Base-by-base conservation (phyloP, 768 basidiomycete genomes). In the Boletellus emodensis region DNA sequence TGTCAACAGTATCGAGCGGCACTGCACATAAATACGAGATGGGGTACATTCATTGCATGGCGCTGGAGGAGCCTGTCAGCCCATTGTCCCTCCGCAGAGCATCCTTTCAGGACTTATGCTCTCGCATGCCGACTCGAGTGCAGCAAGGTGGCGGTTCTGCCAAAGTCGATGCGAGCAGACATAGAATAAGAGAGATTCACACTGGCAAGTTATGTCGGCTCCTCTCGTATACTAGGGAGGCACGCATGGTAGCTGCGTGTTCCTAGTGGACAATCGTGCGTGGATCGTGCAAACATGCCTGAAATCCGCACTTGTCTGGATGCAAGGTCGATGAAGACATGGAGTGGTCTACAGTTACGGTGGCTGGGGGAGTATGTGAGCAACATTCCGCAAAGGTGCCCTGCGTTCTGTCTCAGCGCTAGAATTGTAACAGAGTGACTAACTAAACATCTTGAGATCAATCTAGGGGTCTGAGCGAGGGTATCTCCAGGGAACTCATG, bases 11-110 rank as follows among this genome's bases (percentile, higher is more conserved):
- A 20, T 20, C 20, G 20, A 20, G 28, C 6, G 28, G 9, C 6
- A 28, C 47, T 61, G 12, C 52, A 56, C 6, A 58, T 45, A 63
- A 61, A 37, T 57, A 63, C 10, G 54, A 57, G 9, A 63, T 60
- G 61, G 38, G 44, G 9, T 40, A 39, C 3, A 12, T 26, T 15
- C 50, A 32, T 13, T 14, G 14, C 14, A 14, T 32, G n/a, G 46
- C 39, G 14, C 47, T 61, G 26, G 4, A 15, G 20, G 46, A 39
- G 6, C 52, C 60, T 9, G n/a, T 28, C 17, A 20, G 41, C 1
- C 45, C 46, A 3, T 30, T 26, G 0, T 1, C 59, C 5, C 57
- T 60, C 22, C 13, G 9, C 3, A 1, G 20, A n/a, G 51, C 2
- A 57, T 28, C 52, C 55, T 20, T 20, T 20, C 20, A 20, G 20